A percentile compares a stretch with the other conserved stretches of the same genome.
Evolutionary conservation across 495 filamentous ascomycete species (phyloP).

Genomic region (Geopyxis carbonaria): DNA sequence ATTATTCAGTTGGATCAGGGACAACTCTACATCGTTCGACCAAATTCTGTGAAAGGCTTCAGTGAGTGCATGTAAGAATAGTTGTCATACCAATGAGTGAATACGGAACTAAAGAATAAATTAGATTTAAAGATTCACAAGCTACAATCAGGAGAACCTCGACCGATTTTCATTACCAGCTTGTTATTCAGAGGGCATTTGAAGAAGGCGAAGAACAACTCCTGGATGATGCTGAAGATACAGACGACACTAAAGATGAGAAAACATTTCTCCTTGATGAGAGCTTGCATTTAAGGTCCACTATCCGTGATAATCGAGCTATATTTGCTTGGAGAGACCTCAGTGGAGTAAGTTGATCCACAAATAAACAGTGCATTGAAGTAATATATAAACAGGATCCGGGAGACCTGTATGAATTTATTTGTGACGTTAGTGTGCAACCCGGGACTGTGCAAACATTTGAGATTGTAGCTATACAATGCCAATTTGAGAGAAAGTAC

Average conservation of each 20-base stretch:
- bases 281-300: slow-evolving; percentile 68
- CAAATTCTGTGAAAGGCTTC: slow-evolving; percentile 86
- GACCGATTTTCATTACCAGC: slow-evolving; percentile 90
- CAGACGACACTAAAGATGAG: slow-evolving; percentile 74
- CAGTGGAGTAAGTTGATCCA: slow-evolving; percentile 40
- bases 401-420: slow-evolving; percentile 89
- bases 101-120: no score
- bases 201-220: slow-evolving; percentile 93
- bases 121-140: slow-evolving; percentile 79
- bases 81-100: not conserved
- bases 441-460: slow-evolving; percentile 60
- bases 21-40: slow-evolving; percentile 91
- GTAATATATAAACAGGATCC: slow-evolving; percentile 35
- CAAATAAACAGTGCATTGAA: not conserved
- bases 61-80: slow-evolving; percentile 62
- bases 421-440: slow-evolving; percentile 61
- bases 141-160: slow-evolving; percentile 81
- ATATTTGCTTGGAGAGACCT: slow-evolving; percentile 89
- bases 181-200: slow-evolving; percentile 87
- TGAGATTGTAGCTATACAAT: slow-evolving; percentile 69
- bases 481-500: slow-evolving; percentile 94
- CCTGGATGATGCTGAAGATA: slow-evolving; percentile 64
- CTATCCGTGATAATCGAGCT: slow-evolving; percentile 58
- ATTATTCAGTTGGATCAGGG: slow-evolving; percentile 89
- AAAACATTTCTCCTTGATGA: slow-evolving; percentile 92